Conservation (phyloP, 768 basidiomycete genomes). For the Rickenella mellea region DNA sequence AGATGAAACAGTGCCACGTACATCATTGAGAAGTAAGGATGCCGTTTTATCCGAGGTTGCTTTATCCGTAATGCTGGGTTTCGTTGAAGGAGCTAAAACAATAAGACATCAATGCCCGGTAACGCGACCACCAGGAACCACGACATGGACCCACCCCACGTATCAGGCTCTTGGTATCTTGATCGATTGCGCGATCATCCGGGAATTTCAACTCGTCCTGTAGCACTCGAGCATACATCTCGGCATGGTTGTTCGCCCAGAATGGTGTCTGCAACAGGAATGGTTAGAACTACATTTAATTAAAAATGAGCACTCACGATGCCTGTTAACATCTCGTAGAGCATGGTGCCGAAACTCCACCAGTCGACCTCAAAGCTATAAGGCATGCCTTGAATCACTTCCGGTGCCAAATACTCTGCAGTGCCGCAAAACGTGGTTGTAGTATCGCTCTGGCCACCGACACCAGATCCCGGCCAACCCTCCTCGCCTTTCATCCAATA, state of each 20-base stretch:
- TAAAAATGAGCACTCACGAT: conserved; percentile 53
- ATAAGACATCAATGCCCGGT: conserved; percentile 3
- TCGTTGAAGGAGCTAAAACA: conserved; percentile 73
- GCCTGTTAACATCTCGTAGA: conserved; percentile 95
- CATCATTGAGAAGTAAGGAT: conserved; percentile 95
- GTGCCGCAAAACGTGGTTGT: conserved; percentile 91
- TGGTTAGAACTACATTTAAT: conserved; percentile 10
- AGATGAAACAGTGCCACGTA: conserved; percentile 26
- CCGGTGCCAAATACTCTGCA: conserved; percentile 94
- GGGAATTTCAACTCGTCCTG: conserved; percentile 88
- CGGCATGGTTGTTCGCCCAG: conserved; percentile 86
- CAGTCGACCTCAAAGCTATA: conserved; percentile 96
- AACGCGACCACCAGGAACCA: neutral
- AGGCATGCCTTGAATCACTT: conserved; percentile 84
- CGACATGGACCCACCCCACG: conserved; percentile 60
- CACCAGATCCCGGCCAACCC: conserved; percentile 48
- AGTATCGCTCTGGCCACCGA: conserved; percentile 45
- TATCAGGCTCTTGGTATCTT: conserved; percentile 90
- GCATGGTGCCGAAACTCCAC: conserved; percentile 98
- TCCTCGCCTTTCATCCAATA: conserved; percentile 72
- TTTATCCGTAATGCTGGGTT: conserved; percentile 86
- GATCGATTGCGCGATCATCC: conserved; percentile 85
- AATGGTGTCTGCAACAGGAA: conserved; percentile 62
- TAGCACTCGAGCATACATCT: conserved; percentile 90
- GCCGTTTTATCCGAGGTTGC: conserved; percentile 88